phyloP scores from a whole-genome alignment of 176 grass and related monocot species.

The barley (Hordeum vulgare) region MorexV3_pseudomolecules_assembly NC_058524.1:223611176-223611675 shows the following conservation, averaged over 20 bases:
- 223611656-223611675: slow-evolving; percentile 12
- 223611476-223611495: slow-evolving; percentile 27
- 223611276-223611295: neutral
- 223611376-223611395: neutral
- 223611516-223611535: slow-evolving; percentile 5
- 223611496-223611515: slow-evolving; percentile 14
- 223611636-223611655: slow-evolving; percentile 6
- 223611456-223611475: neutral
- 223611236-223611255: neutral
- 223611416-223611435: neutral
- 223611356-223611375: neutral
- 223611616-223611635: slow-evolving; percentile 27
- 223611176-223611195: neutral
- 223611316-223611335: neutral
- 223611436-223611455: neutral
- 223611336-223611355: too few species aligned
- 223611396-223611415: neutral
- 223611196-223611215: neutral
- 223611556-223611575: neutral
- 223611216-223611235: neutral
- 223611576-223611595: slow-evolving; percentile 3
- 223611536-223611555: slow-evolving; percentile 24
- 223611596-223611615: slow-evolving; percentile 48
- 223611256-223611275: neutral
- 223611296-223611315: neutral